These are phyloP conservation scores for Adansonia madagascariensis DNA, from an alignment of 441 rosid genomes.

Conservation along the genomic window DNA sequence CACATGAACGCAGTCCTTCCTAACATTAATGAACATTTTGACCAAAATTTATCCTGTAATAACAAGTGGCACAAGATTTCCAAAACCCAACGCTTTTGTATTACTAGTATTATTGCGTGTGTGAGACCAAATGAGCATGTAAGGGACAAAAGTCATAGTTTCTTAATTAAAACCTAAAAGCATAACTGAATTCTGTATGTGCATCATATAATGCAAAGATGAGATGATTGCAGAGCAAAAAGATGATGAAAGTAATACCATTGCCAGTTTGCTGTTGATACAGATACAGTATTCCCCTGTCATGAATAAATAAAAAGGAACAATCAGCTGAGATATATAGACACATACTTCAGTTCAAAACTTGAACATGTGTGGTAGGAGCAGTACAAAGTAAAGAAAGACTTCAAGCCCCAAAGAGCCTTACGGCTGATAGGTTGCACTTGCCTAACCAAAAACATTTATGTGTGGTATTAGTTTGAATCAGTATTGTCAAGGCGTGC, in stretches of 20 bases:
- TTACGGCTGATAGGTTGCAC: not conserved
- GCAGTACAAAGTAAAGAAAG: constrained; percentile 1
- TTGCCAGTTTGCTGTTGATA: constrained; percentile 57
- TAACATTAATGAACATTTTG: not conserved
- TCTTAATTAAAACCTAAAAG: not conserved
- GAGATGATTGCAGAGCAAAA: not conserved
- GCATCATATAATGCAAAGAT: constrained; percentile 13
- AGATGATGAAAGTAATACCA: constrained; percentile 42
- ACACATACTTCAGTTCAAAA: not conserved
- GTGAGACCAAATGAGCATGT: not conserved
- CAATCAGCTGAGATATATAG: constrained; percentile 26
- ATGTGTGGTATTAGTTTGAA: not conserved
- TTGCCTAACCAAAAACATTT: not conserved
- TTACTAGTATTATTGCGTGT: not conserved
- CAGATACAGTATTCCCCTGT: constrained; percentile 56
- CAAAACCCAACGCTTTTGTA: not conserved
- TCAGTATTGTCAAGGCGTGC: not conserved
- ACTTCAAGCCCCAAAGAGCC: not conserved
- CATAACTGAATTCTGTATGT: not conserved
- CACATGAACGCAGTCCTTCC: not conserved
- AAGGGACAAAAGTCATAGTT: constrained; percentile 1
- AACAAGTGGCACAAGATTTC: not conserved
- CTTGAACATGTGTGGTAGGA: not conserved
- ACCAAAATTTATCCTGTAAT: not conserved
- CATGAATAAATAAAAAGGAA: constrained; percentile 14